Conservation (phyloP, 1,139 yeast genomes). For the Suhomyces atakaporum region DNA sequence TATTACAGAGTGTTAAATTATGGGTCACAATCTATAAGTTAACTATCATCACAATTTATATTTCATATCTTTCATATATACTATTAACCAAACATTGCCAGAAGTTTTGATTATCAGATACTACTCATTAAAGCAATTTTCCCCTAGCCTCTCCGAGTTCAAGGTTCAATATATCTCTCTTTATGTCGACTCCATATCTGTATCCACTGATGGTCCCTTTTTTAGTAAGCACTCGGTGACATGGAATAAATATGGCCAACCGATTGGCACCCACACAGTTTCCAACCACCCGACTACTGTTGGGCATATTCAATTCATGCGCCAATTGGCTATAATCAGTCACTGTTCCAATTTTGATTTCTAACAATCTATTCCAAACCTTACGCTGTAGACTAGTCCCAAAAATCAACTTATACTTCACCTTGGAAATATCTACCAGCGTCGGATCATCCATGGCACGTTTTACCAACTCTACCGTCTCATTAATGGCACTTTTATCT, state of each 20-base stretch:
- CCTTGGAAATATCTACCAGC: constrained; percentile 4
- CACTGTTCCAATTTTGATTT: constrained; percentile 18
- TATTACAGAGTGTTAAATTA: no score
- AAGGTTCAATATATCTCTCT: constrained; percentile 15
- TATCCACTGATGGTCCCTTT: constrained; percentile 25
- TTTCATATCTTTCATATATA: no score
- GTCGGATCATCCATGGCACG: constrained; percentile 18
- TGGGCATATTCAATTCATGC: constrained; percentile 17
- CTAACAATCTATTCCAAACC: constrained; percentile 24
- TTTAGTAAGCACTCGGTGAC: constrained; percentile 27
- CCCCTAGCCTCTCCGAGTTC: constrained; percentile 11
- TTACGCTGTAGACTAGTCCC: constrained; percentile 27
- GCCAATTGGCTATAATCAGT: constrained; percentile 23
- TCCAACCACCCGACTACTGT: constrained; percentile 25
- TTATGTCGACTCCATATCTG: constrained; percentile 24
- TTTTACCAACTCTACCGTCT: constrained; percentile 17
- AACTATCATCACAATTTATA: no score
- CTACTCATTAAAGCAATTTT: neutral
- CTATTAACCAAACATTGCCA: no score
- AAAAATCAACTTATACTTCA: constrained; percentile 19
- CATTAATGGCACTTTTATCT: constrained; percentile 9
- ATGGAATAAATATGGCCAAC: constrained; percentile 27
- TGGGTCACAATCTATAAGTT: no score
- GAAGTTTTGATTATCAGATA: no score
- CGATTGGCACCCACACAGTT: constrained; percentile 28